These are phyloP conservation scores for Suillus americanus DNA, from an alignment of 768 basidiomycete genomes.

Conservation along the genomic window DNA sequence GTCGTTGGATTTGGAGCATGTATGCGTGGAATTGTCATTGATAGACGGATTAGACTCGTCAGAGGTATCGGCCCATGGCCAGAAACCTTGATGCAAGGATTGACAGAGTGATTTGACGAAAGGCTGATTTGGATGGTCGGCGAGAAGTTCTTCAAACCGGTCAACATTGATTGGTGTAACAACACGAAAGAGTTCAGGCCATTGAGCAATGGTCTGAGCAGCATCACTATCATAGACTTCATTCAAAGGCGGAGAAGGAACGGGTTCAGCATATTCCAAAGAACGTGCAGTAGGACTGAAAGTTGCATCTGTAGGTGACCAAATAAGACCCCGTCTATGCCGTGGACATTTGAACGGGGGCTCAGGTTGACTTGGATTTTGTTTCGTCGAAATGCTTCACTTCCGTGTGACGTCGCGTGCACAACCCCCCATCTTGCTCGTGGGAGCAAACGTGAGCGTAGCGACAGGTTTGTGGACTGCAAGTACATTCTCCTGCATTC, in stretches of 20 bases:
- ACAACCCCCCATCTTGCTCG: background rate
- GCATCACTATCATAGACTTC: background rate
- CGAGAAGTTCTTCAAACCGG: conserved; percentile 18
- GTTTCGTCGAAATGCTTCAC: background rate
- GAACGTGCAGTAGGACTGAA: background rate
- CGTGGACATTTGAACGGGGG: background rate
- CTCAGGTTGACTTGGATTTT: background rate
- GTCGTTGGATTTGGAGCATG: background rate
- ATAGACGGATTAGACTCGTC: background rate
- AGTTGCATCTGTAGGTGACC: background rate
- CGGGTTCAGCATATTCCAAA: background rate
- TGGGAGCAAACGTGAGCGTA: background rate
- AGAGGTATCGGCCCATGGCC: conserved; percentile 26
- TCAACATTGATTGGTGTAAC: conserved; percentile 29
- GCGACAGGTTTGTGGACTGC: background rate
- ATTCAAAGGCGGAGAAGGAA: background rate
- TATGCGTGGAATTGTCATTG: background rate
- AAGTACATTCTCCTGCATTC: background rate
- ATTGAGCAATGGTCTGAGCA: background rate
- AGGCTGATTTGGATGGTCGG: conserved; percentile 28
- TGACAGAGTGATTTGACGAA: conserved; percentile 28
- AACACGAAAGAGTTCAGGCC: conserved; percentile 14
- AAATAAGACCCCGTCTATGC: background rate
- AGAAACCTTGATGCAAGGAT: conserved; percentile 30
- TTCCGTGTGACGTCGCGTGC: background rate